A percentile compares a stretch with the other conserved stretches of the same genome.
Conservation (phyloP, 768 basidiomycete species). For the Rhodotorula babjevae region DNA sequence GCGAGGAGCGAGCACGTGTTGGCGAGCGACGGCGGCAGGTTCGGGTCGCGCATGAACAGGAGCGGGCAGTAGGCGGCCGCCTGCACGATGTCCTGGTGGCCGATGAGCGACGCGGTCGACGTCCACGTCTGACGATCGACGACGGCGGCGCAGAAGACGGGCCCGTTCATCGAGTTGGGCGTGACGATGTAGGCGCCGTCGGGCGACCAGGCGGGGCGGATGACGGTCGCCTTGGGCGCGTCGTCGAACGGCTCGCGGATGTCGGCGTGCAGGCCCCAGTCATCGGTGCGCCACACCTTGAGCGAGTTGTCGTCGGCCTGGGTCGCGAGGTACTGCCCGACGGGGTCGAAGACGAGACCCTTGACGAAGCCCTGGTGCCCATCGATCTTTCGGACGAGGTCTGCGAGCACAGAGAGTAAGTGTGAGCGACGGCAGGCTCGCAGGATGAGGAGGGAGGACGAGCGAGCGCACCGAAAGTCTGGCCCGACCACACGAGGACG, state of each 20-base stretch:
- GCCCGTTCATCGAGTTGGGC: constrained; percentile 95
- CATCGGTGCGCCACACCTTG: constrained; percentile 91
- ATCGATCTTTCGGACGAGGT: constrained; percentile 74
- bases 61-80: constrained; percentile 2
- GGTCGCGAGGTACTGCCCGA: constrained; percentile 95
- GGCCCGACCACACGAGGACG: constrained; percentile 90
- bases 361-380: constrained; percentile 95
- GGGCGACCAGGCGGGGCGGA: constrained; percentile 68
- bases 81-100: constrained; percentile 89
- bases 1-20: constrained; percentile 73
- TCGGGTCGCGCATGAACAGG: constrained; percentile 2
- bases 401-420: constrained; percentile 51
- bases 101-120: constrained; percentile 87
- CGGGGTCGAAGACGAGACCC: constrained; percentile 98
- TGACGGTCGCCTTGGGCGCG: constrained; percentile 85
- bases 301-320: constrained; percentile 94
- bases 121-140: constrained; percentile 79
- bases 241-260: constrained; percentile 86
- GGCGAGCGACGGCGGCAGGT: not conserved
- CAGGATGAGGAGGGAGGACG: not conserved
- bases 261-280: constrained; percentile 80
- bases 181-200: constrained; percentile 98
- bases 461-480: constrained; percentile 65
- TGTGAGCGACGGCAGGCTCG: not conserved
- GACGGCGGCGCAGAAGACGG: constrained; percentile 94